Conservation (phyloP, 1,139 yeast genomes). For the Hyphopichia buzzinii region DNA sequence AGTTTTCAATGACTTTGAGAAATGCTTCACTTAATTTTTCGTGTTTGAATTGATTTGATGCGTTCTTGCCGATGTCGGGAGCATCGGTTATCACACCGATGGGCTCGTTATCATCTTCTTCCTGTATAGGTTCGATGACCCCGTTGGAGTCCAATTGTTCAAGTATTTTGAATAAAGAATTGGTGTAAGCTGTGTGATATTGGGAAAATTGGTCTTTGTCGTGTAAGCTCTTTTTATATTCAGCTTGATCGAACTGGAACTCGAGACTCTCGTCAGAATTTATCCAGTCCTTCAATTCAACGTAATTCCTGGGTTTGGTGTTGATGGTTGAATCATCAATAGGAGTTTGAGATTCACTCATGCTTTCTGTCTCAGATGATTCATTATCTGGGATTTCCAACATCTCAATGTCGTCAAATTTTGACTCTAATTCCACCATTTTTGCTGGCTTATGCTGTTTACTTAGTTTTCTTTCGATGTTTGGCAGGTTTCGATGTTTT, state of each 20-base stretch:
- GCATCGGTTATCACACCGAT: slow-evolving; percentile 34
- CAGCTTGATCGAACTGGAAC: slow-evolving; percentile 28
- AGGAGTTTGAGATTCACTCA: slow-evolving; percentile 20
- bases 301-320: slow-evolving; percentile 4
- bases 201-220: slow-evolving; percentile 16
- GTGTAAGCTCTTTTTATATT: slow-evolving; percentile 25
- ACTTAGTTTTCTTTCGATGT: too few relatives aligned
- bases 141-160: slow-evolving; percentile 27
- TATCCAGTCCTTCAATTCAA: slow-evolving; percentile 40
- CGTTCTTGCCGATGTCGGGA: slow-evolving; percentile 12
- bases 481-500: not conserved
- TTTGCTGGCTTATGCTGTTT: not conserved
- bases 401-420: slow-evolving; percentile 46
- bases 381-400: slow-evolving; percentile 44
- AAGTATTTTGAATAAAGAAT: slow-evolving; percentile 30
- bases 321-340: slow-evolving; percentile 6
- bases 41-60: slow-evolving; percentile 9
- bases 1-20: slow-evolving; percentile 20
- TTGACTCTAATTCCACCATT: slow-evolving; percentile 6
- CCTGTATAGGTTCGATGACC: slow-evolving; percentile 8
- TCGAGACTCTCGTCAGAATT: slow-evolving; percentile 22
- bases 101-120: slow-evolving; percentile 24
- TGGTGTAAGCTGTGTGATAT: slow-evolving; percentile 28
- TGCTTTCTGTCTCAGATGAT: slow-evolving; percentile 31
- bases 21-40: slow-evolving; percentile 28